Evolutionary conservation across 2,329 filamentous ascomycete genomes (phyloP).

Genomic region (Boeremia lycopersici): DNA sequence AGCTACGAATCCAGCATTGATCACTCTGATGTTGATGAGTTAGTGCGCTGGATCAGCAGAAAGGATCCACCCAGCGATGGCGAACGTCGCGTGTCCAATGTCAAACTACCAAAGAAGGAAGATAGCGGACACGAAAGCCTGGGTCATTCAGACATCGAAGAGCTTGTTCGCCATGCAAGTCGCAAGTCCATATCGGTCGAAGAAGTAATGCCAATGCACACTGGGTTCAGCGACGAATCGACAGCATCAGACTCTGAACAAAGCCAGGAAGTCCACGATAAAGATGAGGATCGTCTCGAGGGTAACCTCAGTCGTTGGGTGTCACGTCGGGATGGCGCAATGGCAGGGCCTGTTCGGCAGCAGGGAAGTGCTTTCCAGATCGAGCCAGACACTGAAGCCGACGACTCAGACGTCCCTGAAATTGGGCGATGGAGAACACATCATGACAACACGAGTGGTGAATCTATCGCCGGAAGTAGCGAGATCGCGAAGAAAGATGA

Average conservation of each 20-base stretch:
- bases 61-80: constrained; percentile 37
- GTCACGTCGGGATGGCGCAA: constrained; percentile 34
- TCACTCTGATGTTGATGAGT: constrained; percentile 39
- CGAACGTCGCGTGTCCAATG: constrained; percentile 21
- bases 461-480: constrained; percentile 20
- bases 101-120: constrained; percentile 16
- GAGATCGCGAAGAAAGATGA: constrained; percentile 4
- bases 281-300: constrained; percentile 35
- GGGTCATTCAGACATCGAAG: constrained; percentile 39
- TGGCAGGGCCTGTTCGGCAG: constrained; percentile 28
- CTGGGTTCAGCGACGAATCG: constrained; percentile 35
- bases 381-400: constrained; percentile 19
- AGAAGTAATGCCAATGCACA: neutral
- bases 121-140: constrained; percentile 39
- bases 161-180: constrained; percentile 36
- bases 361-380: constrained; percentile 7
- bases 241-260: constrained; percentile 39
- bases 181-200: constrained; percentile 20
- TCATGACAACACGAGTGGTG: constrained; percentile 33
- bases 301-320: constrained; percentile 45
- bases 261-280: constrained; percentile 21
- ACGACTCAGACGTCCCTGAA: constrained; percentile 32
- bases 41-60: constrained; percentile 43
- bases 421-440: constrained; percentile 28
- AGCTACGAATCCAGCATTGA: constrained; percentile 34